These are phyloP conservation scores for Phellinidium pouzarii DNA, from an alignment of 1,284 basidiomycete species.

Conservation along the genomic window DNA sequence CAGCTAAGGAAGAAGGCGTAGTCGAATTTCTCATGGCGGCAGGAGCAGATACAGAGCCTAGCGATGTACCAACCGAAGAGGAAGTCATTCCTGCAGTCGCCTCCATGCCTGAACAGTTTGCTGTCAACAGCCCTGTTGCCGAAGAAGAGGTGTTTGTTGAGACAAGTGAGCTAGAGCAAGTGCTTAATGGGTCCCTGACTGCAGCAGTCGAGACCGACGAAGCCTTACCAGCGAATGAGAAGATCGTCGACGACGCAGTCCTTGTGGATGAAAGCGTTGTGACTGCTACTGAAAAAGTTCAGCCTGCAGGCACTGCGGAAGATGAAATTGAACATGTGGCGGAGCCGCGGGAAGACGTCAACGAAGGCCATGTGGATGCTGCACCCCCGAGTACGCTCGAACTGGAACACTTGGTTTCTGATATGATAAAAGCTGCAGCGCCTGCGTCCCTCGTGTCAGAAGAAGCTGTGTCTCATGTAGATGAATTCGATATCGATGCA, in stretches of 20 bases:
- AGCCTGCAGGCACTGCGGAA: not conserved
- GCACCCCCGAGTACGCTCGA: not conserved
- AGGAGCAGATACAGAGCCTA: no score
- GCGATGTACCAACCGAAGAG: no score
- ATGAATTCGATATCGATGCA: not conserved
- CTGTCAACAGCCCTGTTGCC: not conserved
- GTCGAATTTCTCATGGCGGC: no score
- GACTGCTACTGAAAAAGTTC: not conserved
- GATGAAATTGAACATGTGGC: not conserved
- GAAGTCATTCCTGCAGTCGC: not conserved
- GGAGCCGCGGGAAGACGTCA: constrained; percentile 3
- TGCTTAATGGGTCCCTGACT: not conserved
- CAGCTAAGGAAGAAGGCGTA: no score
- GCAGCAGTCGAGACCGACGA: not conserved
- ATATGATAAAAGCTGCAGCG: not conserved
- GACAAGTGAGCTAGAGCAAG: not conserved
- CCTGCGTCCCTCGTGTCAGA: not conserved
- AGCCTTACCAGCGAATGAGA: not conserved
- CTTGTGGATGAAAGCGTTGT: not conserved
- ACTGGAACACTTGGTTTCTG: not conserved
- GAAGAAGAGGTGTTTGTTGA: not conserved
- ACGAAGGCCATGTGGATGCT: not conserved
- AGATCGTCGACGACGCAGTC: not conserved
- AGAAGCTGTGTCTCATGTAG: not conserved
- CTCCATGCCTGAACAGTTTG: not conserved